Evolutionary conservation across 1,139 yeast species (phyloP).

Genomic region (Hyphopichia fennica): DNA sequence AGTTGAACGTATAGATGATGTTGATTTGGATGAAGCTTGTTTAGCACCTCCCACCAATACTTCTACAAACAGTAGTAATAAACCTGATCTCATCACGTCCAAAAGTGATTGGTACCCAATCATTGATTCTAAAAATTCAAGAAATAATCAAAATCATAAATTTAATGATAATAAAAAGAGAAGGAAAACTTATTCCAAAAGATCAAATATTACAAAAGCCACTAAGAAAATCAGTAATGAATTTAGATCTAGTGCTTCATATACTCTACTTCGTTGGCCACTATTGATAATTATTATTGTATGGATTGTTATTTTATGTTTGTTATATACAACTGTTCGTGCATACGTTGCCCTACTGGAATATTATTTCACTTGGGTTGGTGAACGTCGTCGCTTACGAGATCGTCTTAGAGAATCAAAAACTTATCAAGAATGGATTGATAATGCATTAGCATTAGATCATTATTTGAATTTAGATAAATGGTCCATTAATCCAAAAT

Average conservation of each 20-base stretch:
- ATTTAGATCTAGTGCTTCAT: slow-evolving; percentile 49
- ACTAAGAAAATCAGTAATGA: slow-evolving; percentile 38
- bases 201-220: slow-evolving; percentile 9
- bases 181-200: not conserved
- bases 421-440: slow-evolving; percentile 62
- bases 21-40: not conserved
- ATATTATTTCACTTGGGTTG: slow-evolving; percentile 58
- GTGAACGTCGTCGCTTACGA: slow-evolving; percentile 52
- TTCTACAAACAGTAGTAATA: not conserved
- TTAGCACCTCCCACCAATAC: not conserved
- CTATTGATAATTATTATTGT: slow-evolving; percentile 47
- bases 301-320: slow-evolving; percentile 56
- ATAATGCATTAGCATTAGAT: slow-evolving; percentile 59
- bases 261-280: slow-evolving; percentile 66
- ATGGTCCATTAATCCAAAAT: slow-evolving; percentile 65
- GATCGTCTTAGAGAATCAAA: slow-evolving; percentile 47
- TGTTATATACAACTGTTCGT: slow-evolving; percentile 53
- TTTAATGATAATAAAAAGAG: slow-evolving; percentile 1
- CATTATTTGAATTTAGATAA: slow-evolving; percentile 55
- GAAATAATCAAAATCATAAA: not conserved
- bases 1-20: slow-evolving; percentile 1
- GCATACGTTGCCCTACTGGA: slow-evolving; percentile 67
- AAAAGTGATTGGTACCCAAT: slow-evolving; percentile 72
- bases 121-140: slow-evolving; percentile 15
- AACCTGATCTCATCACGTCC: slow-evolving; percentile 48